Conservation (phyloP, 495 filamentous ascomycete genomes). For the Talaromyces thailandensis region DNA sequence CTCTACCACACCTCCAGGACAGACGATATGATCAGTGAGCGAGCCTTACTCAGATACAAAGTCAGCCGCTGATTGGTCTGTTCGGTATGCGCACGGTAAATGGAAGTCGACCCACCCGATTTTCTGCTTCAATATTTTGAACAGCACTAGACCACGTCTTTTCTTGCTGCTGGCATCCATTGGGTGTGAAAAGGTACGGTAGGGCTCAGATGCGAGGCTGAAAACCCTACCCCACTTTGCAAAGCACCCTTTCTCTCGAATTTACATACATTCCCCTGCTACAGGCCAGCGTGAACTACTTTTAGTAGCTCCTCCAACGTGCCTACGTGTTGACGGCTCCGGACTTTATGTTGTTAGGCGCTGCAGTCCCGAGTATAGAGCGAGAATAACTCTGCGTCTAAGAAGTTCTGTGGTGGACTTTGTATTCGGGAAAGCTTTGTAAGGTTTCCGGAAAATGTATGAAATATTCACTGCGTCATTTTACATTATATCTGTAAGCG, state of each 20-base stretch:
- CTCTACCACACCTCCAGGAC: neutral
- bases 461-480: conserved; percentile 11
- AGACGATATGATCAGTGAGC: neutral
- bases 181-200: neutral
- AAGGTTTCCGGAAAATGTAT: neutral
- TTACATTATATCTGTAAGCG: conserved; percentile 13
- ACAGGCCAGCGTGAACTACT: neutral
- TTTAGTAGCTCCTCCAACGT: neutral
- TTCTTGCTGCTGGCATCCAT: neutral
- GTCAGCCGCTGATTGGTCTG: conserved; percentile 19
- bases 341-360: no score
- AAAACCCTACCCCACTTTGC: conserved; percentile 1
- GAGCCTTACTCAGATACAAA: neutral
- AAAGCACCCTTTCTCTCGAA: neutral
- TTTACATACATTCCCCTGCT: neutral
- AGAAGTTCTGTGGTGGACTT: neutral
- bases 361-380: neutral
- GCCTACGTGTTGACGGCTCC: neutral
- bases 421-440: neutral
- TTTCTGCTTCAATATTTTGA: conserved; percentile 5
- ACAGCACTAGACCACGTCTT: conserved; percentile 13
- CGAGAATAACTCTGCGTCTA: neutral
- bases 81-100: conserved; percentile 21
- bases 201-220: conserved; percentile 11
- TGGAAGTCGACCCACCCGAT: conserved; percentile 15